A percentile compares a stretch with the other conserved stretches of the same genome.
Conservation (phyloP, 2,329 filamentous ascomycete species). For the Colletotrichum gigasporum region DNA sequence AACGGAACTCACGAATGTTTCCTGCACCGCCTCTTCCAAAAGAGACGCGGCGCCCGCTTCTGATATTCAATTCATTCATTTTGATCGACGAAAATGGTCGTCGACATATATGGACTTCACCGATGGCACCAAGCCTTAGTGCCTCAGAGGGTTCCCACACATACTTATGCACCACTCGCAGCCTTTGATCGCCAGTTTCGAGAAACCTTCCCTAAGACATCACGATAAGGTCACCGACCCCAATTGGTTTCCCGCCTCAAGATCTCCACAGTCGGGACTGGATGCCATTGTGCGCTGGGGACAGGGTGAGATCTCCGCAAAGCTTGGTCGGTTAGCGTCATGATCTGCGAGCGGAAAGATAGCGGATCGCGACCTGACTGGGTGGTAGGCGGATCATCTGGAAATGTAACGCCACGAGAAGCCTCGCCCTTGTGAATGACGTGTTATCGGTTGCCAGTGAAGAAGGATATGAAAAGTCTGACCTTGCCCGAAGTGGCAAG, state of each 20-base stretch:
- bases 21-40: slow-evolving; percentile 15
- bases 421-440: background rate
- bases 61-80: slow-evolving; percentile 15
- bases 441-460: background rate
- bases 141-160: background rate
- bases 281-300: background rate
- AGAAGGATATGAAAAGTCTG: background rate
- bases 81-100: background rate
- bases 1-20: slow-evolving; percentile 12
- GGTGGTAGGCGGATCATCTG: background rate
- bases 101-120: too few relatives aligned
- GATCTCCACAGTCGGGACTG: background rate
- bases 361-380: background rate
- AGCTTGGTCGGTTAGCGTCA: background rate
- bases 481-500: background rate
- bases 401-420: background rate
- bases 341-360: slow-evolving; percentile 4
- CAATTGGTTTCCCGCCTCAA: background rate
- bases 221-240: background rate
- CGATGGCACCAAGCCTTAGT: too few relatives aligned
- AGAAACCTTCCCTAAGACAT: background rate
- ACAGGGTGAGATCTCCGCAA: background rate
- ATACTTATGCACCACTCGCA: background rate
- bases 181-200: background rate
- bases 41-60: slow-evolving; percentile 5